These are phyloP conservation scores for Lentinula boryana DNA, from an alignment of 768 basidiomycete genomes.

Conservation along the genomic window DNA sequence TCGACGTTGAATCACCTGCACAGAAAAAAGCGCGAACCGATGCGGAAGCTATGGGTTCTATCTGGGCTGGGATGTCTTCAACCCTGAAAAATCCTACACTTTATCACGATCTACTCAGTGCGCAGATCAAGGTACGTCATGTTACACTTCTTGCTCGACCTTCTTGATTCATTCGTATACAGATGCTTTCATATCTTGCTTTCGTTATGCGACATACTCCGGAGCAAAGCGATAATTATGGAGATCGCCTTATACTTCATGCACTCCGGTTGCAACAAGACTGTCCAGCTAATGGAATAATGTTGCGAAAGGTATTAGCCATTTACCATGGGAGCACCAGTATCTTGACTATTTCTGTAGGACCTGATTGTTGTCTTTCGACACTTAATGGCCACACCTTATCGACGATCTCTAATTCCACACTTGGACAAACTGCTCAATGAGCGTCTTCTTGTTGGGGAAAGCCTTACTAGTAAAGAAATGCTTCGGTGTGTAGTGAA, in stretches of 20 bases:
- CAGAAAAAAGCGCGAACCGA: conserved; percentile 75
- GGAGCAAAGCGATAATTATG: conserved; percentile 62
- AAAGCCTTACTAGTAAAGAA: conserved; percentile 79
- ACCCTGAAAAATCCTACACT: conserved; percentile 65
- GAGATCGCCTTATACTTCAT: conserved; percentile 73
- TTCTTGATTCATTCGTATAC: conserved; percentile 8
- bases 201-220: conserved; percentile 67
- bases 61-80: conserved; percentile 79
- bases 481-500: conserved; percentile 55
- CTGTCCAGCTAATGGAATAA: conserved; percentile 81
- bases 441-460: conserved; percentile 84
- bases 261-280: conserved; percentile 89
- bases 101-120: conserved; percentile 79
- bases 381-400: conserved; percentile 76
- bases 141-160: neutral
- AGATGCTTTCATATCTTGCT: conserved; percentile 91
- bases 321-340: neutral
- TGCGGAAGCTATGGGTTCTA: conserved; percentile 73
- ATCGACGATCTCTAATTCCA: conserved; percentile 71
- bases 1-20: conserved; percentile 74
- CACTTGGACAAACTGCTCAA: conserved; percentile 88
- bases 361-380: conserved; percentile 91
- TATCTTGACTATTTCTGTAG: conserved; percentile 30
- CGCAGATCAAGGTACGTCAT: conserved; percentile 79
- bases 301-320: conserved; percentile 63